A percentile compares a stretch with the other conserved stretches of the same genome.
phyloP scores from a whole-genome alignment of 2,329 filamentous ascomycete species.

The Claviceps lovelessii region DNA sequence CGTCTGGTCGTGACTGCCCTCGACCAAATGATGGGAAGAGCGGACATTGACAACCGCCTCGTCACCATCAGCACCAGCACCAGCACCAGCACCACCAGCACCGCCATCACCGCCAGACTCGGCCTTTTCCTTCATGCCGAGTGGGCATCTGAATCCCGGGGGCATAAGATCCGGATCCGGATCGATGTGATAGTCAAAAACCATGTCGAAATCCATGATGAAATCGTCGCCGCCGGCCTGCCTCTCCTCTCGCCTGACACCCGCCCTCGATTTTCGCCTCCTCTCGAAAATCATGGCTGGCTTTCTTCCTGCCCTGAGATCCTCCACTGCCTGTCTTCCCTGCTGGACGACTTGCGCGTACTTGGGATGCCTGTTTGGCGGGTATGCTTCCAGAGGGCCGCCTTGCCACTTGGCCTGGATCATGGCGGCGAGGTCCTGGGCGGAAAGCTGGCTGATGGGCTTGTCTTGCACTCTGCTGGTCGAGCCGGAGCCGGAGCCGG shows the following conservation, averaged over 20 bases:
- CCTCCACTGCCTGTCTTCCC: not conserved
- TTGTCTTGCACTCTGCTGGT: not conserved
- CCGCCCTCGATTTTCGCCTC: not conserved
- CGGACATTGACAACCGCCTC: too few species aligned
- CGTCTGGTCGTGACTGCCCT: not conserved
- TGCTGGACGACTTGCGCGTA: not conserved
- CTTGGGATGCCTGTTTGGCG: not conserved
- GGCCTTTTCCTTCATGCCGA: not conserved
- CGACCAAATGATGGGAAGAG: not conserved
- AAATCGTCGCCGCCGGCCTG: not conserved
- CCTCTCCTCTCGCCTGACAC: not conserved
- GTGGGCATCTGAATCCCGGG: not conserved
- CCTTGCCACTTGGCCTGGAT: not conserved
- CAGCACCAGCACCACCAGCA: too few species aligned
- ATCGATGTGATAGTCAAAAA: not conserved
- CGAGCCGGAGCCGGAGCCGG: too few species aligned
- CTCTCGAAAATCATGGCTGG: not conserved
- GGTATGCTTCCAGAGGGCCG: not conserved
- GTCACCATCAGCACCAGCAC: too few species aligned
- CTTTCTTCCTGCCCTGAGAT: not conserved
- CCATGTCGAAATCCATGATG: not conserved
- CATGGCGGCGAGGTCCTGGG: not conserved
- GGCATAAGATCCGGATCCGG: not conserved
- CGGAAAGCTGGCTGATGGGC: not conserved
- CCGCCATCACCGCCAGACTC: not conserved